Evolutionary conservation across 305 asterid species (phyloP), one percentile per base, ranked within the genome.

Genomic region (Fraxinus floribunda): DNA sequence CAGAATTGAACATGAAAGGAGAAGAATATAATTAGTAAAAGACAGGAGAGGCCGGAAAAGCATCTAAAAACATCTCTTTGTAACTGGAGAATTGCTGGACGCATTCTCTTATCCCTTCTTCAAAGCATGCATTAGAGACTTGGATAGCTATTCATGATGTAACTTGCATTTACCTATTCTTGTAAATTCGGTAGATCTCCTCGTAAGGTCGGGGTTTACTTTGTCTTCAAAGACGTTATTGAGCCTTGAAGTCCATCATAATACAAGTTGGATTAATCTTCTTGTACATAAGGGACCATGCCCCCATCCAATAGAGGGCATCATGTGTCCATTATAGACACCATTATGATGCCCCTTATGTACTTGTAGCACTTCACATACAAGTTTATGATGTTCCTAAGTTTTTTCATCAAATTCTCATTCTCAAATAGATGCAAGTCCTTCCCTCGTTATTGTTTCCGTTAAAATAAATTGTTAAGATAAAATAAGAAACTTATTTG

Each of bases 11-110:
- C 72, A 3, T 62, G 32, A 22, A 62, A 62, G 30, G 71, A 20
- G 32, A 7, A 22, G 71, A 62, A 29, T 29, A 62, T 10, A 68
- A 70, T 29, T 13, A 32, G 75, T 30, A 1, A 30, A 15, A 29
- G 32, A 32, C 41, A 70, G 75, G n/a, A 70, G 75, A 70, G 76
- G 41, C 76, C 76, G 41, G 76, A 32, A 32, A 70, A 70, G 76
- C 36, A 70, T 70, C 76, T 29, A 15, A 70, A 68, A 68, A 3
- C 13, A 30, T 6, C 3, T 35, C 73, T 64, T 6, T 64, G 75
- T 68, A 9, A 29, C 75, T 11, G 39, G 26, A 66, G n/a, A 29
- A 70, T 70, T 30, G 20, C 30, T 70, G 41, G 76, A 70, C 11
- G 7, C 38, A 9, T 11, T 34, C 38, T 70, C 20, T 13, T 32